Evolutionary conservation across 2,329 filamentous ascomycete genomes (phyloP), one percentile per base, ranked within the genome.

Genomic region (Diaporthe sp.): DNA sequence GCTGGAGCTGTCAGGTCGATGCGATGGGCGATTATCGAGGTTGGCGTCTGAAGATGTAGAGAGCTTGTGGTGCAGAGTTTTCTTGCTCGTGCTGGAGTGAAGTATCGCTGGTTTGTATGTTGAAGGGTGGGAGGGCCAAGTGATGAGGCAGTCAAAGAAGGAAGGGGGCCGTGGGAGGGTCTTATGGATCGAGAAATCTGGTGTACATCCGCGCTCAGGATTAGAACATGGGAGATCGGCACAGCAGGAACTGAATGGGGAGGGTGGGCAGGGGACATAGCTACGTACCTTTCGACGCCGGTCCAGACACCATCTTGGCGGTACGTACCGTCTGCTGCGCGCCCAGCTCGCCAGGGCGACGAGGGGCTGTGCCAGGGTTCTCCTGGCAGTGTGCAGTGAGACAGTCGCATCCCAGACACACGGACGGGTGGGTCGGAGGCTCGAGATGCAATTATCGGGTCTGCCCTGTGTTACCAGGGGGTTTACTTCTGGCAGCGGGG

Each of bases 101-200:
- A 31, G 39, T 51, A 10, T 62, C 37, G 46, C 19, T 46, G 53
- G 31, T n/a, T 59, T 42, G 31, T 42, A 51, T 17, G 42, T 59
- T 44, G 55, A 51, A 49, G 19, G 37, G 55, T 61, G 53, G 31
- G 61, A 59, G 31, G 69, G 55, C 28, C n/a, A 61, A 42, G 55
- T 31, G 13, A 31, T 42, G 37, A 37, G n/a, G 6, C 28, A 34
- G 49, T 59, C 55, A 71, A 42, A 53, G 61, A 71, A 75, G 71
- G 73, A 72, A 67, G 73, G 71, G 74, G 75, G 68, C 69, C 67
- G 31, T 31, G 59, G 55, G 57, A 65, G 46, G 58, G 67, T 77
- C 76, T 77, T 77, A 77, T 77, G 74, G 70, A 76, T 76, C 65
- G 76, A 74, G 74, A 31, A 57, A 49, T 75, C 42, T 70, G 62